Evolutionary conservation across 192 early-diverging fungal species (phyloP).

Genomic region (Linnemannia hyalina): DNA sequence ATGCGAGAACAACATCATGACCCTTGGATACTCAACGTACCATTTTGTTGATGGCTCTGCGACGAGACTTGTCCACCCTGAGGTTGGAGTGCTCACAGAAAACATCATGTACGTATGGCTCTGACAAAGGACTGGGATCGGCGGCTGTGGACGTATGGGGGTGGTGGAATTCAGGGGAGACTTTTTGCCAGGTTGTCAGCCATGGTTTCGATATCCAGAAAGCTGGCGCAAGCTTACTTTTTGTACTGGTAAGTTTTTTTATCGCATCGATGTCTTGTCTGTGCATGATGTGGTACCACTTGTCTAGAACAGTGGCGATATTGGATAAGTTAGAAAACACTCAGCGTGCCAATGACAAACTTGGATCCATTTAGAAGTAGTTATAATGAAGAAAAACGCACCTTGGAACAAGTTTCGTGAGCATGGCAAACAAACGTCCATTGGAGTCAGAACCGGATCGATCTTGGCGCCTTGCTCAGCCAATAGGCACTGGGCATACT

Average conservation of each 20-base stretch:
- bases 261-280: conserved; percentile 36
- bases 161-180: conserved; percentile 21
- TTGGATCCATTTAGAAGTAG: neutral
- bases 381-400: neutral
- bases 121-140: conserved; percentile 28
- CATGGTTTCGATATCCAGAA: conserved; percentile 41
- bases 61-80: conserved; percentile 10
- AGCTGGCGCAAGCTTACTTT: neutral
- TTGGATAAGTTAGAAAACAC: neutral
- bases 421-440: conserved; percentile 30
- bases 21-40: neutral
- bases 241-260: conserved; percentile 4
- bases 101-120: conserved; percentile 20
- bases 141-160: neutral
- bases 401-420: conserved; percentile 27
- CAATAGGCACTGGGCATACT: conserved; percentile 23
- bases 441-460: conserved; percentile 17
- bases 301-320: conserved; percentile 17
- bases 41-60: conserved; percentile 23
- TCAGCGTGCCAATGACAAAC: neutral
- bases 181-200: conserved; percentile 38
- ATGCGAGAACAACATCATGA: neutral
- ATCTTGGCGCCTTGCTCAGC: neutral
- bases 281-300: conserved; percentile 40
- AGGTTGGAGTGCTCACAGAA: conserved; percentile 31